Conservation (phyloP, 768 basidiomycete genomes). For the Boletus rufocinnamomeus region DNA sequence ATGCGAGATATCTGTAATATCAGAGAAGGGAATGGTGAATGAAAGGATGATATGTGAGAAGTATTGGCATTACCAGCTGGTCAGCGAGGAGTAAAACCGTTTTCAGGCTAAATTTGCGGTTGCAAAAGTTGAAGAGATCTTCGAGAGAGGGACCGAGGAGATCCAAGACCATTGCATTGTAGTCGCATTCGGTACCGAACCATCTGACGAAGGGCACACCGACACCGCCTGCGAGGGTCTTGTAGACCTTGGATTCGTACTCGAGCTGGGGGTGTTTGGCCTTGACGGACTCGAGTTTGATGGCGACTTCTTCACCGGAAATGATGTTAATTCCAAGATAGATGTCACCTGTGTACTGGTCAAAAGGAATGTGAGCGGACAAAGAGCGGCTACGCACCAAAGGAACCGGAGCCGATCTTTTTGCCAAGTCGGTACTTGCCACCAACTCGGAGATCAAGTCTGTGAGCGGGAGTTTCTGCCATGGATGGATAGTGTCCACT, state of each 20-base stretch:
- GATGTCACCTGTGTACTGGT: slow-evolving; percentile 75
- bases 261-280: slow-evolving; percentile 99
- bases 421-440: slow-evolving; percentile 98
- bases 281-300: slow-evolving; percentile 99
- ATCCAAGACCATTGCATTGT: slow-evolving; percentile 99
- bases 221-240: slow-evolving; percentile 98
- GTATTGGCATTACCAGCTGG: slow-evolving; percentile 63
- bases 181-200: slow-evolving; percentile 96
- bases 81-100: slow-evolving; percentile 96
- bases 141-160: slow-evolving; percentile 91
- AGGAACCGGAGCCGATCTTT: slow-evolving; percentile 99
- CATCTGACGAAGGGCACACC: slow-evolving; percentile 98
- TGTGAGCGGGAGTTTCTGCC: slow-evolving; percentile 71
- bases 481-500: slow-evolving; percentile 41
- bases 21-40: slow-evolving; percentile 20
- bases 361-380: slow-evolving; percentile 3
- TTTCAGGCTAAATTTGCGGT: slow-evolving; percentile 97
- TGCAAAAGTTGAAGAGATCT: slow-evolving; percentile 93
- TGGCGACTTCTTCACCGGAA: slow-evolving; percentile 98
- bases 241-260: slow-evolving; percentile 94
- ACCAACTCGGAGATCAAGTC: slow-evolving; percentile 86
- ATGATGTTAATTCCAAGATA: slow-evolving; percentile 99
- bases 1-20: slow-evolving; percentile 87
- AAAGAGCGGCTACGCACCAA: slow-evolving; percentile 60
- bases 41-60: slow-evolving; percentile 40